A percentile compares a stretch with the other conserved stretches of the same genome.
These are phyloP conservation scores for Claviceps maximensis DNA, from an alignment of 2,329 filamentous ascomycete species.

Conservation along the genomic window DNA sequence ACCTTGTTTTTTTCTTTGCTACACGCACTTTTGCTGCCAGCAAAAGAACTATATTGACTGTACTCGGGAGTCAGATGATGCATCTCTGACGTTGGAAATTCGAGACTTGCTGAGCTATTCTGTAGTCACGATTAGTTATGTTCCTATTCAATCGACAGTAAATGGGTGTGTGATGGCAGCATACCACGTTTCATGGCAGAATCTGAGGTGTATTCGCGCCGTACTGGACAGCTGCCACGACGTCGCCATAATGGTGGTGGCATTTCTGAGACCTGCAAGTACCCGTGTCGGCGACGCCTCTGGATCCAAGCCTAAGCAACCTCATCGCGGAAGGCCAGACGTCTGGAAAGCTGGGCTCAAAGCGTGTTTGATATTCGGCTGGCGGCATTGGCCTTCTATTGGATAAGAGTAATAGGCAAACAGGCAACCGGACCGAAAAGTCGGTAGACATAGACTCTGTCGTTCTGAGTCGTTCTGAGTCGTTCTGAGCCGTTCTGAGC, in stretches of 20 bases:
- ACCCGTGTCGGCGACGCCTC: slow-evolving; percentile 10
- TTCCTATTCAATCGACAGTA: not conserved
- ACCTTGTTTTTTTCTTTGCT: not conserved
- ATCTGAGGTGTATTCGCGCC: not conserved
- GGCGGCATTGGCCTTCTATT: slow-evolving; percentile 5
- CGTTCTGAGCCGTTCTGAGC: not conserved
- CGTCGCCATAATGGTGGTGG: slow-evolving; percentile 2
- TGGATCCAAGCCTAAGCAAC: slow-evolving; percentile 4
- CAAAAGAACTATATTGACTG: not conserved
- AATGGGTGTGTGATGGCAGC: not conserved
- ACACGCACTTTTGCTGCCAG: not conserved
- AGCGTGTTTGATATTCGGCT: slow-evolving; percentile 5
- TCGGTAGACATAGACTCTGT: slow-evolving; percentile 5
- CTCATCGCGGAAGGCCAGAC: slow-evolving; percentile 1
- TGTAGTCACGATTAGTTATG: not conserved
- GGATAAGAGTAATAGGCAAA: slow-evolving; percentile 6
- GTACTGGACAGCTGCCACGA: not conserved
- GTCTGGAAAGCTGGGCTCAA: not conserved
- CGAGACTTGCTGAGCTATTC: not conserved
- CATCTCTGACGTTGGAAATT: not conserved
- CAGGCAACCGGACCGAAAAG: slow-evolving; percentile 7
- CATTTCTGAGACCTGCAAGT: slow-evolving; percentile 9
- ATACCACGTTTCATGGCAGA: slow-evolving; percentile 4
- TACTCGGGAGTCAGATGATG: not conserved
- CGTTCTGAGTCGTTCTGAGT: not conserved